Evolutionary conservation across 352 stramenopile species (phyloP).

Genomic region (Blastocystis hominis): DNA sequence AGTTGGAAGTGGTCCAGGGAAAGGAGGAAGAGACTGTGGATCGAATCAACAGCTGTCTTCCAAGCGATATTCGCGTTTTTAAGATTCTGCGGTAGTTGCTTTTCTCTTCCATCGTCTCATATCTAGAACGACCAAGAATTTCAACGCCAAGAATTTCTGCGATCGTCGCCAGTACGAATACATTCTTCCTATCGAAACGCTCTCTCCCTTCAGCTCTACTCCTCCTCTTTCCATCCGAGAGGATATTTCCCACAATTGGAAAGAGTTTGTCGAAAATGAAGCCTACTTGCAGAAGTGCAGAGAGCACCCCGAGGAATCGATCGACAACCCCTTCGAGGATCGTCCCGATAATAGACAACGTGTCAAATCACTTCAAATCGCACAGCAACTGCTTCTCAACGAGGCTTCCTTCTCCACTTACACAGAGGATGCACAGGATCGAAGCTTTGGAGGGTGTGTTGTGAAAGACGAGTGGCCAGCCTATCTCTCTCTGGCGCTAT

Average conservation of each 20-base stretch:
- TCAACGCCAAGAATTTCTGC: slow-evolving; percentile 78
- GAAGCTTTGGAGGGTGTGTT: neutral
- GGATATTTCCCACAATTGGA: slow-evolving; percentile 62
- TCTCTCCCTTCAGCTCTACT: slow-evolving; percentile 60
- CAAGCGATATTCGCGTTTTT: slow-evolving; percentile 70
- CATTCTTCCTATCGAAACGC: slow-evolving; percentile 76
- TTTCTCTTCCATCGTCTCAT: slow-evolving; percentile 60
- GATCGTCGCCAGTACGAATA: slow-evolving; percentile 80
- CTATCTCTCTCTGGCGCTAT: neutral
- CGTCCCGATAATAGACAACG: neutral
- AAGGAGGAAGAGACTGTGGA: slow-evolving; percentile 66
- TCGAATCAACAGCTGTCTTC: slow-evolving; percentile 70
- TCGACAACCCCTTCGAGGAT: slow-evolving; percentile 8
- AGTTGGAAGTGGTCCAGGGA: slow-evolving; percentile 73
- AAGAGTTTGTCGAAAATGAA: slow-evolving; percentile 67
- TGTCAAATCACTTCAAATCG: neutral
- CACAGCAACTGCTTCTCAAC: neutral
- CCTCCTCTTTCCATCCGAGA: no score
- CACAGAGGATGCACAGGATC: neutral
- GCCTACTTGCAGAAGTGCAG: no score
- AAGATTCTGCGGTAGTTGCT: slow-evolving; percentile 23
- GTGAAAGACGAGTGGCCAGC: slow-evolving; percentile 6
- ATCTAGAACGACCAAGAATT: slow-evolving; percentile 76
- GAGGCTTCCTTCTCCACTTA: slow-evolving; percentile 2
- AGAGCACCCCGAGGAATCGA: neutral